These are phyloP conservation scores for Blastocladiella emersonii DNA, from an alignment of 371 early-diverging fungal genomes.

Conservation along the genomic window DNA sequence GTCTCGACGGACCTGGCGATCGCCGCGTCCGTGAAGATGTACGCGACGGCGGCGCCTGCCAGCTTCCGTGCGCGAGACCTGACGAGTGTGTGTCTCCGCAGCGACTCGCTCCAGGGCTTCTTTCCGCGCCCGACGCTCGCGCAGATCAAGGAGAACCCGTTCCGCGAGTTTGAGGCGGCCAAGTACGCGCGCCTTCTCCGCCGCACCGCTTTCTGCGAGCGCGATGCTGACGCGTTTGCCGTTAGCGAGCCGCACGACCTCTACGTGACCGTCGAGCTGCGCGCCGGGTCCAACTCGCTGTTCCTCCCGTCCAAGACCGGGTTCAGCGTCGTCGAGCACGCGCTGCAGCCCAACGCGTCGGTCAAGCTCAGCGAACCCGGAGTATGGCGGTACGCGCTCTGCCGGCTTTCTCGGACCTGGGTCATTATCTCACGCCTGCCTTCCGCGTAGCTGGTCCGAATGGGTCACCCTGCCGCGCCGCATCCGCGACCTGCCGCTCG, in stretches of 20 bases:
- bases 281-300: background rate
- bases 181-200: conserved; percentile 8
- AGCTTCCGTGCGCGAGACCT: no score
- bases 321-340: background rate
- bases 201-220: background rate
- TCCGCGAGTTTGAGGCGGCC: conserved; percentile 13
- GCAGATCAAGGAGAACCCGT: conserved; percentile 17
- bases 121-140: conserved; percentile 12
- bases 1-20: conserved; percentile 49
- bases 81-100: no score
- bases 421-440: conserved; percentile 13
- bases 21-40: conserved; percentile 52
- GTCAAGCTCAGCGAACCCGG: no score
- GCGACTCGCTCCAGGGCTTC: conserved; percentile 9
- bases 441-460: conserved; percentile 62
- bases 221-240: conserved; percentile 11
- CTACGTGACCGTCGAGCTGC: conserved; percentile 39
- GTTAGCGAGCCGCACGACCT: conserved; percentile 28
- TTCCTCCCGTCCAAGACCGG: background rate
- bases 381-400: background rate
- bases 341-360: no score
- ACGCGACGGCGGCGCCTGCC: conserved; percentile 7
- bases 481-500: conserved; percentile 65
- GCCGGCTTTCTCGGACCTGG: conserved; percentile 1
- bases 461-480: conserved; percentile 78